These are phyloP conservation scores for Spergularia bocconei DNA, from an alignment of 148 eudicot species.

Conservation along the genomic window DNA sequence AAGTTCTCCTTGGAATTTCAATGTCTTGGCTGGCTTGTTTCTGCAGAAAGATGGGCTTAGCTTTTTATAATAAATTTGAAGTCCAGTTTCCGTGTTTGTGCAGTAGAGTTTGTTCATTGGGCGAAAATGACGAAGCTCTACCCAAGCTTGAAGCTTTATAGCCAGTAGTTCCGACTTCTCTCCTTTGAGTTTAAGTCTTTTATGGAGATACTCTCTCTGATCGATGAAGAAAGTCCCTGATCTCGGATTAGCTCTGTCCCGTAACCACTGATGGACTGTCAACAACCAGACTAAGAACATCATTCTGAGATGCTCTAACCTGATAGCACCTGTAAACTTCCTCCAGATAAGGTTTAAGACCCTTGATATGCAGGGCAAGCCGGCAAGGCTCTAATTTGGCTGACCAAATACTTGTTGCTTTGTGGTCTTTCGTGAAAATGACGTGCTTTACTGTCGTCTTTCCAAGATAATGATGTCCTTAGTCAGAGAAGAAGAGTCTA, in stretches of 20 bases:
- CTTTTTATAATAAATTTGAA: neutral
- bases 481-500: conserved; percentile 73
- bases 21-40: neutral
- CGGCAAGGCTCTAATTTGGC: conserved; percentile 91
- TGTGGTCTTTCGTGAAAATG: conserved; percentile 57
- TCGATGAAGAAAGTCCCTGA: conserved; percentile 96
- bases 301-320: conserved; percentile 61
- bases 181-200: neutral
- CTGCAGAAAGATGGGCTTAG: neutral
- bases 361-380: conserved; percentile 85
- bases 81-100: conserved; percentile 3
- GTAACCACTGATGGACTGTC: conserved; percentile 82
- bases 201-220: conserved; percentile 65
- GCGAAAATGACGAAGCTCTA: conserved; percentile 14
- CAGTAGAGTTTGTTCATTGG: neutral
- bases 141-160: conserved; percentile 6
- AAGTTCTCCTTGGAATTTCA: too few species aligned
- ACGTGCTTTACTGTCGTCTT: conserved; percentile 51
- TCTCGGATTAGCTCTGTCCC: conserved; percentile 78
- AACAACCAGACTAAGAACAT: conserved; percentile 93
- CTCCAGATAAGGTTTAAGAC: conserved; percentile 90
- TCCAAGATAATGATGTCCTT: conserved; percentile 73
- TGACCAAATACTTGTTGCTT: conserved; percentile 93
- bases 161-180: neutral
- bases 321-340: conserved; percentile 51